Conservation (phyloP, 2,329 filamentous ascomycete species). For the Pseudogymnoascus verrucosus region DNA sequence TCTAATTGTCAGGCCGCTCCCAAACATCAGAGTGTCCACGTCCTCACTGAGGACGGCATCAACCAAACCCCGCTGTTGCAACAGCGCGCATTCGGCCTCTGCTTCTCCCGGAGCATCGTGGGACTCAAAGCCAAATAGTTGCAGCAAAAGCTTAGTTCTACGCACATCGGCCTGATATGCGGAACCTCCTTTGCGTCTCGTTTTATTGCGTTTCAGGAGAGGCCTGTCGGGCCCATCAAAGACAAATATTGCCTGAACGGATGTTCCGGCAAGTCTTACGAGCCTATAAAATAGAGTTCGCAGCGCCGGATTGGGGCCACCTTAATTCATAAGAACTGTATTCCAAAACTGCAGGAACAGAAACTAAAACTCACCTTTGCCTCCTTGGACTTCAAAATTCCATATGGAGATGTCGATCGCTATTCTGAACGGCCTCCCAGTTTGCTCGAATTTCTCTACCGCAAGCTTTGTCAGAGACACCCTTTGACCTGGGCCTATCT, state of each 20-base stretch:
- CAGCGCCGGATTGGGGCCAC: constrained; percentile 82
- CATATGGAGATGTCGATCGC: constrained; percentile 95
- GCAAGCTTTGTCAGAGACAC: constrained; percentile 78
- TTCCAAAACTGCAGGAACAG: not conserved
- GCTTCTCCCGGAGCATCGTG: constrained; percentile 91
- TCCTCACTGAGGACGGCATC: constrained; percentile 95
- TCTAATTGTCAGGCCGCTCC: constrained; percentile 67
- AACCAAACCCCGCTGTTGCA: constrained; percentile 75
- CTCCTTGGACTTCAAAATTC: constrained; percentile 88
- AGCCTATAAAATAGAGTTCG: constrained; percentile 91
- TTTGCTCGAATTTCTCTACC: constrained; percentile 63
- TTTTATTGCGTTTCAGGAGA: constrained; percentile 80
- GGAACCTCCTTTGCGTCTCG: constrained; percentile 53
- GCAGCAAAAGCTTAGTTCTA: constrained; percentile 68
- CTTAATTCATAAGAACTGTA: constrained; percentile 30
- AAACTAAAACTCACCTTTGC: constrained; percentile 47
- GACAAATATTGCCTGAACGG: constrained; percentile 82
- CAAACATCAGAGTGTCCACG: constrained; percentile 97
- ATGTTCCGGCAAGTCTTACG: constrained; percentile 63
- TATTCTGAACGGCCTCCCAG: constrained; percentile 67
- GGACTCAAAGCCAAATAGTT: constrained; percentile 73
- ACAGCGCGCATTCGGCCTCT: constrained; percentile 85
- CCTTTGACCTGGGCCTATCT: constrained; percentile 74
- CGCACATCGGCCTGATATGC: constrained; percentile 55
- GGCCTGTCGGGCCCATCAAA: constrained; percentile 86